phyloP scores from a whole-genome alignment of 2,329 filamentous ascomycete genomes.

The Fonsecaea multimorphosa region DNA sequence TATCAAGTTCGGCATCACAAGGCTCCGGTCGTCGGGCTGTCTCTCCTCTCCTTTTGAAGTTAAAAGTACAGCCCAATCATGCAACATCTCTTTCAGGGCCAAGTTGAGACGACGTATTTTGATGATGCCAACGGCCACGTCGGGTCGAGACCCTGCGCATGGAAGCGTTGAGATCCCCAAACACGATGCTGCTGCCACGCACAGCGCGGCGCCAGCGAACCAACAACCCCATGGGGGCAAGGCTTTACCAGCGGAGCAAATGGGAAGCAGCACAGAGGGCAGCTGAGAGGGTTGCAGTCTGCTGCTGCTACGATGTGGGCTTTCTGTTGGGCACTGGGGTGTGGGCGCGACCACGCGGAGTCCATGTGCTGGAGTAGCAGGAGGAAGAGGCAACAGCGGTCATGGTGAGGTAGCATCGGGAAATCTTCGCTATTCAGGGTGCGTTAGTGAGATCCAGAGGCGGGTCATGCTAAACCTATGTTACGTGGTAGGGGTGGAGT shows the following conservation, averaged over 20 bases:
- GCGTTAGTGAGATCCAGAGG: conserved; percentile 12
- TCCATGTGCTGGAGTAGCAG: conserved; percentile 11
- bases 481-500: conserved; percentile 1
- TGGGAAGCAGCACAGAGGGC: neutral
- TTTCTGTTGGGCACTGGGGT: conserved; percentile 7
- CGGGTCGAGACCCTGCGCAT: neutral
- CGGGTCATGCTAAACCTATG: neutral
- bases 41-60: neutral
- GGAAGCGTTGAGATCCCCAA: neutral
- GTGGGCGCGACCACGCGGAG: neutral
- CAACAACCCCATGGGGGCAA: conserved; percentile 2
- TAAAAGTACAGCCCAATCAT: neutral
- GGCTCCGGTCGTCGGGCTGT: neutral
- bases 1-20: conserved; percentile 2
- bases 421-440: conserved; percentile 5
- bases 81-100: neutral
- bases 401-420: conserved; percentile 9
- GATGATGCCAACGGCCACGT: neutral
- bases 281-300: neutral
- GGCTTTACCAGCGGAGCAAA: neutral
- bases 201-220: neutral
- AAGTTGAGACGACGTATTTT: neutral
- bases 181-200: conserved; percentile 1
- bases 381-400: neutral
- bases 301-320: neutral